Evolutionary conservation across 2,329 filamentous ascomycete species (phyloP).

Genomic region (Pleomassaria siparia): DNA sequence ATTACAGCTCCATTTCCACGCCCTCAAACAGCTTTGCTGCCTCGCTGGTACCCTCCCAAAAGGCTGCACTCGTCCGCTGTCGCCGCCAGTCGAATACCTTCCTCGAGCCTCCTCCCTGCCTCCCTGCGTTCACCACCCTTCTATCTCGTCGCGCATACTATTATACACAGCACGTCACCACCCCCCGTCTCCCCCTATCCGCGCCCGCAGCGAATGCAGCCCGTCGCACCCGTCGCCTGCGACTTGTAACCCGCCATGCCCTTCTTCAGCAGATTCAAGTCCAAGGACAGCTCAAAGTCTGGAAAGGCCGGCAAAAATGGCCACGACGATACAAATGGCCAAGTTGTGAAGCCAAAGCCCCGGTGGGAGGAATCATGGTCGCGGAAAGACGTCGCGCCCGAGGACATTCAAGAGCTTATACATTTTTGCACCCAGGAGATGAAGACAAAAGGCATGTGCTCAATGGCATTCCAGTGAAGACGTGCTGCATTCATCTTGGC

Average conservation of each 20-base stretch:
- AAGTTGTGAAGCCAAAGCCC: constrained; percentile 62
- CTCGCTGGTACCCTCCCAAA: not conserved
- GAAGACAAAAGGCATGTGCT: constrained; percentile 79
- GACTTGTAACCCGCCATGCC: constrained; percentile 29
- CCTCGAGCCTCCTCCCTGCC: not conserved
- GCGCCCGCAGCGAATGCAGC: constrained; percentile 24
- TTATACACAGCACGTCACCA: constrained; percentile 3
- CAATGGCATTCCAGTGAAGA: constrained; percentile 5
- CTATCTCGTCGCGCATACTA: not conserved
- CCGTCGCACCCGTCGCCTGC: constrained; percentile 18
- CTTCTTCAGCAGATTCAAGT: constrained; percentile 44
- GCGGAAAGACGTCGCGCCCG: constrained; percentile 77
- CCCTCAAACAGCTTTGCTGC: constrained; percentile 1
- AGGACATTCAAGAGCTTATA: constrained; percentile 88
- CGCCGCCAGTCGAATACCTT: constrained; percentile 3
- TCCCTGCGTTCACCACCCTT: not conserved
- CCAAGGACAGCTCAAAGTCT: constrained; percentile 36
- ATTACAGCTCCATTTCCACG: not conserved
- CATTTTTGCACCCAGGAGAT: constrained; percentile 85
- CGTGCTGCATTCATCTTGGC: constrained; percentile 3
- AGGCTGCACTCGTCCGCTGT: constrained; percentile 1
- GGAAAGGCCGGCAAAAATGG: constrained; percentile 31
- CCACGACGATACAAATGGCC: constrained; percentile 18
- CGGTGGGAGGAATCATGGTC: constrained; percentile 88
- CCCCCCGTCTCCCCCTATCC: constrained; percentile 13